Evolutionary conservation across 306 rosid species (phyloP), one percentile per base, ranked within the genome.

Genomic region (Neltuma alba): DNA sequence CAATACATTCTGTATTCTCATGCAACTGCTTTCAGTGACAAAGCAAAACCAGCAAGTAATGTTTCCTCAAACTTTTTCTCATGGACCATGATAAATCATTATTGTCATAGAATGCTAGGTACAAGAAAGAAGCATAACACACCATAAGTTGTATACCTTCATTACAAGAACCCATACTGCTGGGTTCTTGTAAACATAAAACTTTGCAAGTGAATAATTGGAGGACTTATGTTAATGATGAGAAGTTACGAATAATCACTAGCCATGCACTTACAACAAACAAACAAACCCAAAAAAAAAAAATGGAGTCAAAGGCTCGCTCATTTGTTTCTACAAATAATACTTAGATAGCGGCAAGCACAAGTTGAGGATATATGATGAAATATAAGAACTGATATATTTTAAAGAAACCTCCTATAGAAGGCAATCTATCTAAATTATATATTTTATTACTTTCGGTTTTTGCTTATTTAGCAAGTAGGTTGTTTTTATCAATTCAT

Each of bases 81-180:
- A 68, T 66, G 72, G 31, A 25, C 72, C 18, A 66, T 42, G 28
- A 40, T 45, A 77, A 54, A 73, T 25, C 47, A 31, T 10, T 30
- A n/a, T 36, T 9, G 41, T 3, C 47, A 27, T 25, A 28, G 54
- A 21, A 55, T 27, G 42, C n/a, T n/a, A 31, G 67, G 50, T 23
- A 15, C 44, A 65, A 36, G 73, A 45, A 55, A 64, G 30, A 34
- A 67, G 68, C 42, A 30, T 28, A 65, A 31, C 27, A 63, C 5
- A 69, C 31, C 69, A 34, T 14, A 5, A 33, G 65, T 54, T 71
- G 75, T 40, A 40, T 61, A 23, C 75, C 76, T 81, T 73, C 23
- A 58, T 20, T 44, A 21, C 57, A 42, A 45, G 72, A 73, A 72
- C 44, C 66, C 73, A 78, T 31, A 8, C 54, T 15, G 12, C 11